Conservation (phyloP, 2,329 filamentous ascomycete species). For the Xylaria sp. region DNA sequence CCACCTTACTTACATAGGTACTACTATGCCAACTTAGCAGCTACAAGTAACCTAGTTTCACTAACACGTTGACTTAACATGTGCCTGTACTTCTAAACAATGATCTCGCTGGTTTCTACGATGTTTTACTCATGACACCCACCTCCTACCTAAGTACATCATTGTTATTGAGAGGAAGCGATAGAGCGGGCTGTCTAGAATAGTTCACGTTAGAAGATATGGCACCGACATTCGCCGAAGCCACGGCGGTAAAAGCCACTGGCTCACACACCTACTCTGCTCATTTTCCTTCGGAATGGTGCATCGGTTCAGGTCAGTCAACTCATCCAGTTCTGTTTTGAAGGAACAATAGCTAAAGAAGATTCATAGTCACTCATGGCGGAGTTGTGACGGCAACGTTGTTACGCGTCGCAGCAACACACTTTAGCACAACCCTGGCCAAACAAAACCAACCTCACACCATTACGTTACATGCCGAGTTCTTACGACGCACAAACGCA, state of each 20-base stretch:
- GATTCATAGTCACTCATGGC: constrained; percentile 72
- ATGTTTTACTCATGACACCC: background rate
- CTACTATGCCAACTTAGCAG: background rate
- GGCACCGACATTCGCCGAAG: constrained; percentile 44
- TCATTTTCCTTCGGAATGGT: constrained; percentile 44
- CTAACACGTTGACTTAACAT: background rate
- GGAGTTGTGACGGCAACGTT: constrained; percentile 75
- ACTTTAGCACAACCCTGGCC: constrained; percentile 49
- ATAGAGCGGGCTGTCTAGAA: background rate
- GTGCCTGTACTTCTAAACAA: too few species aligned
- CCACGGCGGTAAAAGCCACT: constrained; percentile 41
- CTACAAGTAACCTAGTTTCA: background rate
- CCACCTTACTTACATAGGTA: background rate
- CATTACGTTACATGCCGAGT: constrained; percentile 48
- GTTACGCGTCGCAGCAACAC: constrained; percentile 59
- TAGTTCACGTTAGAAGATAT: constrained; percentile 25
- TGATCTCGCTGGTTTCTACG: background rate
- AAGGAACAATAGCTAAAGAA: constrained; percentile 12
- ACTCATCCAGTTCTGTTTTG: constrained; percentile 8
- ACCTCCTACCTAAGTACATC: background rate
- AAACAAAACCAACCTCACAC: constrained; percentile 49
- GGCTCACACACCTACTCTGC: constrained; percentile 45
- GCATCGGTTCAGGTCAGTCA: constrained; percentile 47
- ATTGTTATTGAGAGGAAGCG: background rate
- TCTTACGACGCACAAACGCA: constrained; percentile 49